Evolutionary conservation across 164 flowering plant genomes (phyloP).

Genomic region (Warburgia ugandensis): DNA sequence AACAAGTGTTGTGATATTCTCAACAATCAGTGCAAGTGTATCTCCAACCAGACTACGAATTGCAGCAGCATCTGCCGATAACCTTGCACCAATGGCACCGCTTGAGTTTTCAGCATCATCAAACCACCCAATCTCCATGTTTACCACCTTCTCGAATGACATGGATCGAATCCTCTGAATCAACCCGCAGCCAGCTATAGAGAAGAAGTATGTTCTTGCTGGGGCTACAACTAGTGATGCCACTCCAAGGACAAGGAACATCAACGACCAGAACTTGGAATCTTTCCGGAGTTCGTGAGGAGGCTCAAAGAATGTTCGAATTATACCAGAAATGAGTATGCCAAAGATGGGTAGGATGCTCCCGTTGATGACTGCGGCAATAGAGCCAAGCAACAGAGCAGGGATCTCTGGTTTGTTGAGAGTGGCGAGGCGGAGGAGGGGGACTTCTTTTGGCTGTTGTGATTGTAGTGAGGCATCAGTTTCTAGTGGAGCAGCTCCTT

Average conservation of each 20-base stretch:
- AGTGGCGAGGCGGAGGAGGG: slow-evolving; percentile 32
- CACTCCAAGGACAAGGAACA: slow-evolving; percentile 26
- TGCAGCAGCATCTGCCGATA: slow-evolving; percentile 34
- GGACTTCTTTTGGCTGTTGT: too few relatives aligned
- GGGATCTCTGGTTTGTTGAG: slow-evolving; percentile 45
- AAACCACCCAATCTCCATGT: slow-evolving; percentile 30
- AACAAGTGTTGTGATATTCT: slow-evolving; percentile 26
- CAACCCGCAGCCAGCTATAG: slow-evolving; percentile 16
- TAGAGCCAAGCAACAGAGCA: slow-evolving; percentile 23
- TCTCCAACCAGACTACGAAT: slow-evolving; percentile 36
- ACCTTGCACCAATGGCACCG: slow-evolving; percentile 42
- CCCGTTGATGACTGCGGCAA: slow-evolving; percentile 30
- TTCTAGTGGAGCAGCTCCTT: slow-evolving; percentile 11
- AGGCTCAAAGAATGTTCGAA: slow-evolving; percentile 27
- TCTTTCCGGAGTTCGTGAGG: slow-evolving; percentile 23
- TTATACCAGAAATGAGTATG: slow-evolving; percentile 23
- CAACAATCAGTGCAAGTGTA: slow-evolving; percentile 32
- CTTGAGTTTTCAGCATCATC: slow-evolving; percentile 29
- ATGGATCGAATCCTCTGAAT: slow-evolving; percentile 20
- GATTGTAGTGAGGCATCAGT: too few relatives aligned
- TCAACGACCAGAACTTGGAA: slow-evolving; percentile 32
- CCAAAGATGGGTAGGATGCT: slow-evolving; percentile 32
- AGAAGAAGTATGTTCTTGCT: slow-evolving; percentile 16
- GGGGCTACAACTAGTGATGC: slow-evolving; percentile 12
- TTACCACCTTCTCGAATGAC: slow-evolving; percentile 21